These are phyloP conservation scores for Globisporangium polare DNA, from an alignment of 352 stramenopile species.

Conservation along the genomic window DNA sequence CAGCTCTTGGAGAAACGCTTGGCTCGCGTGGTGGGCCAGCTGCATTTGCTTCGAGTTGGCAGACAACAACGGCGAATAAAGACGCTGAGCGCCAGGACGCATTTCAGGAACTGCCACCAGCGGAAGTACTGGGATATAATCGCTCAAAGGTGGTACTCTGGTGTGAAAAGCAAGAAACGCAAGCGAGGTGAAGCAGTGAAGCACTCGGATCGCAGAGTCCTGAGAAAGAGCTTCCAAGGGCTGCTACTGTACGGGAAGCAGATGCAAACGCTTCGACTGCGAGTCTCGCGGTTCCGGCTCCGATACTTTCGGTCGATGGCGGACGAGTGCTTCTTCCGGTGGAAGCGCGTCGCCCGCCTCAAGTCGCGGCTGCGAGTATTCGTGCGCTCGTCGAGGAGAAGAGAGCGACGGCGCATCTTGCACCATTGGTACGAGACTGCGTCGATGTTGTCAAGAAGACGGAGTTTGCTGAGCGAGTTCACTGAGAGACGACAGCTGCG, in stretches of 20 bases:
- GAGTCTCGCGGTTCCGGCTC: conserved; percentile 19
- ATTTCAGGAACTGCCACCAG: conserved; percentile 19
- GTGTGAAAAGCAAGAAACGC: background rate
- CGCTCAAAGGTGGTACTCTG: conserved; percentile 17
- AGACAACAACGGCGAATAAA: conserved; percentile 3
- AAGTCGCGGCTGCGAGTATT: conserved; percentile 12
- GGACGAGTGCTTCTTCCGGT: conserved; percentile 26
- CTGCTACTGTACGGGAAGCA: conserved; percentile 1
- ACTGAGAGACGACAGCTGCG: conserved; percentile 7
- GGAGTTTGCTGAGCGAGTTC: conserved; percentile 13
- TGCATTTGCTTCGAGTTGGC: background rate
- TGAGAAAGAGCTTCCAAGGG: background rate
- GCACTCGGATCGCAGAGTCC: background rate
- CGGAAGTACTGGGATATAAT: conserved; percentile 22
- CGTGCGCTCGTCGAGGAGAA: background rate
- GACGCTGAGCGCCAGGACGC: conserved; percentile 1
- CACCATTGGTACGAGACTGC: background rate
- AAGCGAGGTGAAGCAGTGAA: background rate
- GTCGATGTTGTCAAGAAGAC: background rate
- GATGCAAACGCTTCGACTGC: conserved; percentile 8
- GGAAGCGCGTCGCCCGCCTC: conserved; percentile 14
- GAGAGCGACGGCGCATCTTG: background rate
- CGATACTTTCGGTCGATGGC: conserved; percentile 23
- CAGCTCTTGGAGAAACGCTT: background rate
- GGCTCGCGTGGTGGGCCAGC: background rate